Conservation (phyloP, 805 yeast genomes). For the Saccharomycopsis selenospora region DNA sequence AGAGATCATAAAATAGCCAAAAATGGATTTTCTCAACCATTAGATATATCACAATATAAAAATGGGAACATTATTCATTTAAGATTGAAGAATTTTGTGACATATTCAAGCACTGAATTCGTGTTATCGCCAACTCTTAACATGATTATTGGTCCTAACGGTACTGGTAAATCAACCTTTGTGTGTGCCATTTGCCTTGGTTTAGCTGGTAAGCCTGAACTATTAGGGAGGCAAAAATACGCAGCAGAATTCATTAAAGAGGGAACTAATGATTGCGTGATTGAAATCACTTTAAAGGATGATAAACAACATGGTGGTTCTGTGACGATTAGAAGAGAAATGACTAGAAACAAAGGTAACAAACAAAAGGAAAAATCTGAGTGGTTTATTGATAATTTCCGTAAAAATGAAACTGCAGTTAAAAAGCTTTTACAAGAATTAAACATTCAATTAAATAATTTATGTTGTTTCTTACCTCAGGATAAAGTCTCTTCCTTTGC, state of each 20-base stretch:
- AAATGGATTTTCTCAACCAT: neutral
- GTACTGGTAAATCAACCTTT: conserved; percentile 89
- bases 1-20: neutral
- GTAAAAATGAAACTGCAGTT: conserved; percentile 39
- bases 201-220: conserved; percentile 68
- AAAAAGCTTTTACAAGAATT: conserved; percentile 38
- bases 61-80: conserved; percentile 47
- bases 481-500: conserved; percentile 94
- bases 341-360: conserved; percentile 33
- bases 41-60: conserved; percentile 19
- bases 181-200: conserved; percentile 91
- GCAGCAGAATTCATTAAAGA: conserved; percentile 64
- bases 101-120: conserved; percentile 66
- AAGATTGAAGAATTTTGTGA: conserved; percentile 56
- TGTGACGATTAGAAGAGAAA: conserved; percentile 37
- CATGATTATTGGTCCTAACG: conserved; percentile 94
- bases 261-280: conserved; percentile 41
- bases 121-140: conserved; percentile 75
- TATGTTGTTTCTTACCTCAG: conserved; percentile 93
- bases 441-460: conserved; percentile 81
- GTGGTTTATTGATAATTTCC: conserved; percentile 43
- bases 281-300: conserved; percentile 47
- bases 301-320: conserved; percentile 29
- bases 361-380: conserved; percentile 33
- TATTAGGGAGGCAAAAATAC: conserved; percentile 61